These are phyloP conservation scores for Aspergillus incahuasiensis DNA, from an alignment of 495 filamentous ascomycete genomes.

Conservation along the genomic window DNA sequence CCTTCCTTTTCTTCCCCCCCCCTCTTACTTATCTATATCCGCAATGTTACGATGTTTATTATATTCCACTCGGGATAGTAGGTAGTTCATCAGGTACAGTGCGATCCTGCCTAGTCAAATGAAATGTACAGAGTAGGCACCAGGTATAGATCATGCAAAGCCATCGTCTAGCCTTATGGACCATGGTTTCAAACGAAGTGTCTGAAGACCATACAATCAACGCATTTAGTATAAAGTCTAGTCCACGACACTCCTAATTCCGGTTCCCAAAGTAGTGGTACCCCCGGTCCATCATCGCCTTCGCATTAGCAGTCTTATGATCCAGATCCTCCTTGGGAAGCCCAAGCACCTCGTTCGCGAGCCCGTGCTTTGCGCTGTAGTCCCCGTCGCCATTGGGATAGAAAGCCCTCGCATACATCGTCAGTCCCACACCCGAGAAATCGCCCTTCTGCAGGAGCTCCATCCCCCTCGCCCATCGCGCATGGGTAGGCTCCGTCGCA, in stretches of 20 bases:
- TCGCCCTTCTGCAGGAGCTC: conserved; percentile 40
- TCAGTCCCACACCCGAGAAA: conserved; percentile 16
- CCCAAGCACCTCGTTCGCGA: conserved; percentile 44
- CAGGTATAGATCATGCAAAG: no score
- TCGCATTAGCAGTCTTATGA: conserved; percentile 33
- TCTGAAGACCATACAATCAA: no score
- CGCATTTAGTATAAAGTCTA: no score
- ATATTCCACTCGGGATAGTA: no score
- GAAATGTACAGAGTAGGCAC: no score
- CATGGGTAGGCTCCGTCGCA: conserved; percentile 23
- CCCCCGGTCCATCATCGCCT: background rate
- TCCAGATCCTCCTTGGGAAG: conserved; percentile 57
- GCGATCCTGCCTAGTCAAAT: no score
- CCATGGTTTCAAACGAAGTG: no score
- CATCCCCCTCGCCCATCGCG: conserved; percentile 35
- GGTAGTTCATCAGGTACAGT: no score
- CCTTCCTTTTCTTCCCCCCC: no score
- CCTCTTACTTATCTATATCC: no score
- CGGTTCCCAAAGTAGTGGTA: background rate
- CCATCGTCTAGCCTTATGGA: no score
- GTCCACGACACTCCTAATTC: background rate
- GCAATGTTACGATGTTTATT: no score
- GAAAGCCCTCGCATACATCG: conserved; percentile 52
- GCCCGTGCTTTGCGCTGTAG: conserved; percentile 28
- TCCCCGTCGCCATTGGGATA: conserved; percentile 42